Evolutionary conservation across 768 basidiomycete genomes (phyloP), one percentile per base, ranked within the genome.

Genomic region (Lactarius sp.): DNA sequence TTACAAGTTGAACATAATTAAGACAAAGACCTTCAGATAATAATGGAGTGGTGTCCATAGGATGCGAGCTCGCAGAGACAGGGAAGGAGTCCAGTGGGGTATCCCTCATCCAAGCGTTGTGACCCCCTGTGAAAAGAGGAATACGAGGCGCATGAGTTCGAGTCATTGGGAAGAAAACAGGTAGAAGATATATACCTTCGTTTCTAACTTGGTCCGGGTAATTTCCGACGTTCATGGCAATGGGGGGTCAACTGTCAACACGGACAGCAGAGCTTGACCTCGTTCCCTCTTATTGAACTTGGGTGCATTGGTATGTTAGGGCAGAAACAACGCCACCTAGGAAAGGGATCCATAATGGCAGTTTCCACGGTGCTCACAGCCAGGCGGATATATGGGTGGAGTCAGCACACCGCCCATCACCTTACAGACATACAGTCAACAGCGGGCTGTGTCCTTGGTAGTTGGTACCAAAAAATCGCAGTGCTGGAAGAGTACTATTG

Each of bases 231-330:
- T 41, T 42, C 59, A 60, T 64, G 39, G 37, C 5, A 4, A 16
- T 1, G 16, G 41, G 63, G 22, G 33, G 3, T 55, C 37, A 41
- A 5, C 6, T 37, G 20, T 64, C n/a, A n/a, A n/a, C n/a, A n/a
- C n/a, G n/a, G n/a, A 64, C 63, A 60, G 22, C 53, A 60, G 53
- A 20, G 52, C 52, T 42, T 60, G 7, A 1, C n/a, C 18, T 9
- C 16, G n/a, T 44, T 44, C 7, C 7, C 16, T 49, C 49, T 63
- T 56, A 42, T 49, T 33, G n/a, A 42, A 33, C 5, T 31, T 42
- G 36, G 22, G 12, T 12, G 20, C 18, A 4, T n/a, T 47, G 8
- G 16, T 10, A 6, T 33, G 33, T 34, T 12, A 22, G 20, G 49
- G 37, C 18, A 27, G 7, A 47, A 44, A 44, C 3, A 44, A 13